These are phyloP conservation scores for Phialemoniopsis sp. DNA, from an alignment of 2,329 filamentous ascomycete genomes.

Conservation along the genomic window DNA sequence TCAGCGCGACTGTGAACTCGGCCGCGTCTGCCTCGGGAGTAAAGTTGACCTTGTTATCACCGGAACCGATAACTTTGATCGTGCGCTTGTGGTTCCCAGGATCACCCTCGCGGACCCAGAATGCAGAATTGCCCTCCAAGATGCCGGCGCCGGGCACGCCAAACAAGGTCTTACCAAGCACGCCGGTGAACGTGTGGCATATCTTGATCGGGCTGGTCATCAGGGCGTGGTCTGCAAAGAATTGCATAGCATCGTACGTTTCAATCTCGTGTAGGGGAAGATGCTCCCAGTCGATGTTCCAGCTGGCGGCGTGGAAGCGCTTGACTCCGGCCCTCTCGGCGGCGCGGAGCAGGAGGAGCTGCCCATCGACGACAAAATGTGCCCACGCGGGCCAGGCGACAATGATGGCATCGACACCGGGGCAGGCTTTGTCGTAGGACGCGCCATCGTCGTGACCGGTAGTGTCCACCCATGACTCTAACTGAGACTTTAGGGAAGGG, in stretches of 20 bases:
- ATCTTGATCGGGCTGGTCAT: conserved; percentile 20
- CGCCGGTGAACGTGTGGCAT: conserved; percentile 22
- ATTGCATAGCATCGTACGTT: conserved; percentile 25
- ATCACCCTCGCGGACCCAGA: conserved; percentile 10
- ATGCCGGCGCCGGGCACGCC: conserved; percentile 7
- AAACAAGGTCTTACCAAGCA: conserved; percentile 19
- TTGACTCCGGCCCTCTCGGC: conserved; percentile 26
- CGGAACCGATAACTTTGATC: conserved; percentile 10
- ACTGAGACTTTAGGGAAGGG: background rate
- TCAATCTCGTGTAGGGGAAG: conserved; percentile 20
- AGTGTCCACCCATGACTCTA: conserved; percentile 1
- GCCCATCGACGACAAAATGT: conserved; percentile 21
- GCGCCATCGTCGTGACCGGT: conserved; percentile 1
- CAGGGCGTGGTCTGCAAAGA: conserved; percentile 23
- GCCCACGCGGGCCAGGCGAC: conserved; percentile 1
- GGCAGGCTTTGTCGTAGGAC: conserved; percentile 4
- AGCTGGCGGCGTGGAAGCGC: conserved; percentile 20
- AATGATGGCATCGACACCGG: conserved; percentile 6
- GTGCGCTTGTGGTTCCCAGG: conserved; percentile 1
- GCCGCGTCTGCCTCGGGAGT: conserved; percentile 13
- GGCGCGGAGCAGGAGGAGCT: conserved; percentile 27
- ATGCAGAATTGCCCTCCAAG: conserved; percentile 10
- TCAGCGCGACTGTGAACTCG: conserved; percentile 8
- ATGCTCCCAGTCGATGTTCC: conserved; percentile 26
- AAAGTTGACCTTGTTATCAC: conserved; percentile 9